Percentiles rank a stretch among this genome's conserved stretches.
phyloP scores from a whole-genome alignment of 225 moss, liverwort and hornwort species.

The Takakia lepidozioides region DNA sequence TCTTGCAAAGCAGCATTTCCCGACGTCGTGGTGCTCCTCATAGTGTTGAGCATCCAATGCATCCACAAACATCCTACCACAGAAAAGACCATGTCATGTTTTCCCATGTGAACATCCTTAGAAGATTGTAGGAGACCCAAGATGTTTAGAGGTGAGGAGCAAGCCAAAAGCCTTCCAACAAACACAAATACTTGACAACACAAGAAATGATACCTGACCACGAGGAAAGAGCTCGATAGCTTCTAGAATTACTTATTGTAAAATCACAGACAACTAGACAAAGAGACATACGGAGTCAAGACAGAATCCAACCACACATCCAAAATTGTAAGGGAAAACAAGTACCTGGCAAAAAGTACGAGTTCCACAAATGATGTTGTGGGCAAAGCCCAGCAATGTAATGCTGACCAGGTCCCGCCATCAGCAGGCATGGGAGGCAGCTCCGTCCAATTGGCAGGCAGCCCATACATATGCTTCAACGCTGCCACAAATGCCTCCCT shows the following conservation, averaged over 20 bases:
- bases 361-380: constrained; percentile 81
- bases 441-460: constrained; percentile 39
- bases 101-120: constrained; percentile 9
- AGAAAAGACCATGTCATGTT: constrained; percentile 1
- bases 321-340: not conserved
- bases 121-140: not conserved
- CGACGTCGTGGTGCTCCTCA: constrained; percentile 54
- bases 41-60: constrained; percentile 69
- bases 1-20: constrained; percentile 61
- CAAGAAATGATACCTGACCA: too few relatives aligned
- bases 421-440: constrained; percentile 80
- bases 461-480: constrained; percentile 74
- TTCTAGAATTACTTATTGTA: too few relatives aligned
- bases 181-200: too few relatives aligned
- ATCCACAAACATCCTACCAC: constrained; percentile 76
- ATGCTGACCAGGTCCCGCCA: constrained; percentile 68
- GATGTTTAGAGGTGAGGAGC: not conserved
- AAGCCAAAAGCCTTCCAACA: not conserved
- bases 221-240: too few relatives aligned
- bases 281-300: not conserved
- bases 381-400: constrained; percentile 90
- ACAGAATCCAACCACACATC: not conserved
- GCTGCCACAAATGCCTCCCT: constrained; percentile 59
- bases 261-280: not conserved
- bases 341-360: constrained; percentile 76